phyloP scores from a whole-genome alignment of 2,329 filamentous ascomycete species.

The Amauroascus niger region DNA sequence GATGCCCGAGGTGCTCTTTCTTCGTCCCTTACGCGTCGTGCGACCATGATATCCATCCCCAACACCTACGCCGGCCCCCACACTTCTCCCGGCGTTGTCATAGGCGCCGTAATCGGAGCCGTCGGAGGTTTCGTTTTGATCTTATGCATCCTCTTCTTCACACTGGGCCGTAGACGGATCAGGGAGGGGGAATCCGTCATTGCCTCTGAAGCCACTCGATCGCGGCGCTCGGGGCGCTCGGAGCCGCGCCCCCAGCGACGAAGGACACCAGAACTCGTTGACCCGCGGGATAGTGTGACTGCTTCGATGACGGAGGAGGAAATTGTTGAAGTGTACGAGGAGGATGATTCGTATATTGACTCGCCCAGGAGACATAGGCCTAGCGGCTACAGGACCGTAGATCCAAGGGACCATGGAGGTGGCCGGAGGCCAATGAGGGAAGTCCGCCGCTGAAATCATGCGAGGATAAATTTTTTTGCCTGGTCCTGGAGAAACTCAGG shows the following conservation, averaged over 20 bases:
- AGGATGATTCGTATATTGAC: constrained; percentile 29
- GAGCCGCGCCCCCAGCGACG: not conserved
- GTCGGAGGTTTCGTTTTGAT: constrained; percentile 46
- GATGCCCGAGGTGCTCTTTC: not conserved
- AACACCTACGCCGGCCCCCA: constrained; percentile 50
- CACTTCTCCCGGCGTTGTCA: constrained; percentile 48
- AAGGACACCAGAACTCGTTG: constrained; percentile 2
- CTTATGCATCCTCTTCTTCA: constrained; percentile 44
- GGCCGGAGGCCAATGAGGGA: constrained; percentile 20
- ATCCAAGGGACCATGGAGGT: constrained; percentile 34
- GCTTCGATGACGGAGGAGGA: constrained; percentile 9
- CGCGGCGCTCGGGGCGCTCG: not conserved
- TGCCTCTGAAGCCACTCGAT: not conserved
- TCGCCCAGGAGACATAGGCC: constrained; percentile 30
- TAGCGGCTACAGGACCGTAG: constrained; percentile 43
- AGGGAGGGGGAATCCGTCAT: not conserved
- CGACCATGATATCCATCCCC: constrained; percentile 45
- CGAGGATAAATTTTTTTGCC: constrained; percentile 5
- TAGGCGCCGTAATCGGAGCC: constrained; percentile 46
- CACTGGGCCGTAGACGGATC: constrained; percentile 36
- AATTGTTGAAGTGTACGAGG: constrained; percentile 30
- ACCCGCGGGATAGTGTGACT: not conserved
- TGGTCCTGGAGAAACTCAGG: not conserved
- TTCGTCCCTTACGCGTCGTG: constrained; percentile 13
- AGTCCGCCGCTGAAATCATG: constrained; percentile 15